Percentiles rank a stretch among this genome's conserved stretches.
Conservation (phyloP, 2,329 filamentous ascomycete species). For the Verticillium klebahnii region DNA sequence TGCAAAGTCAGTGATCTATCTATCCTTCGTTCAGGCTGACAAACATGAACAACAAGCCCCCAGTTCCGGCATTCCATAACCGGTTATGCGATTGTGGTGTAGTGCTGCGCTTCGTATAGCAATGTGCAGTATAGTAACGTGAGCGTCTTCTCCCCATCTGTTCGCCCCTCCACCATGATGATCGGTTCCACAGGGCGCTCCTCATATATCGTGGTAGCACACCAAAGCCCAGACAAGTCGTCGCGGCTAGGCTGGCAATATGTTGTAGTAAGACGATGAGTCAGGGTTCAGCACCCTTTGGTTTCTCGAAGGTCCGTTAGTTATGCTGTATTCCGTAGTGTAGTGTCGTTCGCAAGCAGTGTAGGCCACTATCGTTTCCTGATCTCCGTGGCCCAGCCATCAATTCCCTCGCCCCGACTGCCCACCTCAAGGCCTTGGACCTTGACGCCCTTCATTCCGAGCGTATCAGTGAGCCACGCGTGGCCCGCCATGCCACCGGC, state of each 20-base stretch:
- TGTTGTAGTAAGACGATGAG: background rate
- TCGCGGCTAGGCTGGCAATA: background rate
- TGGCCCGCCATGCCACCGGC: constrained; percentile 93
- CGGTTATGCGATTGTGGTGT: background rate
- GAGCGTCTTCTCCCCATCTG: background rate
- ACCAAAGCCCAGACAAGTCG: background rate
- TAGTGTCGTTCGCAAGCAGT: background rate
- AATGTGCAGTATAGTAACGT: background rate
- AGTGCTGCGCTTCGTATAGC: background rate
- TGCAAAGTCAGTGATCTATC: constrained; percentile 2
- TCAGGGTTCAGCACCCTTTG: background rate
- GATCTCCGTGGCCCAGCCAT: constrained; percentile 87
- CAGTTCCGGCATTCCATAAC: background rate
- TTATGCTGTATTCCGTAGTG: background rate
- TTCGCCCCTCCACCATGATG: background rate
- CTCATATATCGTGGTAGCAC: background rate
- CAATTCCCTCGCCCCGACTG: constrained; percentile 84
- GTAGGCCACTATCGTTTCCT: constrained; percentile 63
- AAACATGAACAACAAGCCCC: background rate
- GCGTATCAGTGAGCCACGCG: constrained; percentile 75
- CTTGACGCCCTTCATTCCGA: constrained; percentile 78
- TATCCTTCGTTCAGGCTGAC: background rate
- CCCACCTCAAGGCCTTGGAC: constrained; percentile 72
- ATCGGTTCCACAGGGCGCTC: background rate
- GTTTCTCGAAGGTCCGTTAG: background rate